Evolutionary conservation across 306 rosid genomes (phyloP).

Genomic region (Sophora flavescens): DNA sequence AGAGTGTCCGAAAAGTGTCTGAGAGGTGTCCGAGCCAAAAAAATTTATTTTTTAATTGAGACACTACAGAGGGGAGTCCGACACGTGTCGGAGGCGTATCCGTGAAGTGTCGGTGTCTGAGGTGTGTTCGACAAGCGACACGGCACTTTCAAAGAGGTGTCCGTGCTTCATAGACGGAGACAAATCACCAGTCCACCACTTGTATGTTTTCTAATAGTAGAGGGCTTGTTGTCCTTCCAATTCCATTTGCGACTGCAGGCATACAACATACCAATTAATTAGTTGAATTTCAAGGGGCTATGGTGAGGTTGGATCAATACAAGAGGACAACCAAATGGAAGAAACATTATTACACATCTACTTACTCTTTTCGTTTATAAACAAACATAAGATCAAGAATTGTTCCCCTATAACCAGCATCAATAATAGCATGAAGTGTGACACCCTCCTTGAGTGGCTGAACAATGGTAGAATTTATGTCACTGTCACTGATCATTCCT

Average conservation of each 20-base stretch:
- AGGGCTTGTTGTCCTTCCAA: neutral
- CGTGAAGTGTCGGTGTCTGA: too few species aligned
- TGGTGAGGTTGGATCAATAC: too few species aligned
- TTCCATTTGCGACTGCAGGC: neutral
- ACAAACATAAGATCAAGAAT: slow-evolving; percentile 65
- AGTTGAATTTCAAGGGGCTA: slow-evolving; percentile 44
- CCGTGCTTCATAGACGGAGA: too few species aligned
- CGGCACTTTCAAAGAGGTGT: too few species aligned
- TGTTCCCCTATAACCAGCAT: slow-evolving; percentile 86
- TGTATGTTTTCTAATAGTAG: neutral
- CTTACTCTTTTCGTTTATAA: slow-evolving; percentile 54
- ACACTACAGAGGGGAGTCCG: too few species aligned
- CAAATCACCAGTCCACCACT: neutral
- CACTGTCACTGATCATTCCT: slow-evolving; percentile 71
- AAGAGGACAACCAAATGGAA: slow-evolving; percentile 45
- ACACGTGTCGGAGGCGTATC: too few species aligned
- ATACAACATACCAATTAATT: neutral
- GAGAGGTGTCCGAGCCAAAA: too few species aligned
- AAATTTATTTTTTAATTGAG: too few species aligned
- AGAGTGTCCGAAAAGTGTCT: too few species aligned
- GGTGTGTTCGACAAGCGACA: too few species aligned
- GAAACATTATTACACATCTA: neutral
- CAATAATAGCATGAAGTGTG: slow-evolving; percentile 75
- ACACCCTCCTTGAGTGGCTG: slow-evolving; percentile 62
- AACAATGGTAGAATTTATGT: slow-evolving; percentile 66